Evolutionary conservation across 2,329 filamentous ascomycete species (phyloP).

Genomic region (Endothia cerciana): DNA sequence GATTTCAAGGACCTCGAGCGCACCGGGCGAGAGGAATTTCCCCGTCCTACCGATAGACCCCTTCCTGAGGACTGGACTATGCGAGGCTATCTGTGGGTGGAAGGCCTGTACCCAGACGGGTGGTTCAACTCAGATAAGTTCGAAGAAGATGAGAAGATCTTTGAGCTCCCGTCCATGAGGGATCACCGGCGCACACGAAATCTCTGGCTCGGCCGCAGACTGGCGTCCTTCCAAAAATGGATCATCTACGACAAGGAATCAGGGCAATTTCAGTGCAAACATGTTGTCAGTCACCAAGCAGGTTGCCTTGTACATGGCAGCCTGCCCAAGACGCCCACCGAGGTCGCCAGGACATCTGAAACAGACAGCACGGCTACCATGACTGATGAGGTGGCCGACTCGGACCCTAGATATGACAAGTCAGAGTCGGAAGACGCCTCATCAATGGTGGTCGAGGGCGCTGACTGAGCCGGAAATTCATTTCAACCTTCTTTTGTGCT

Average conservation of each 20-base stretch:
- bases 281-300: slow-evolving; percentile 40
- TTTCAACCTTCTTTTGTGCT: too few species aligned
- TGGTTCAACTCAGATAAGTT: slow-evolving; percentile 64
- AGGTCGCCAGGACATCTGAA: too few species aligned
- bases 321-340: too few species aligned
- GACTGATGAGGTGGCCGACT: background rate
- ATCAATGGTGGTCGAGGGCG: background rate
- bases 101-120: slow-evolving; percentile 59
- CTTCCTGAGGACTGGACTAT: slow-evolving; percentile 72
- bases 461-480: background rate
- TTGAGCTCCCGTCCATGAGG: slow-evolving; percentile 63
- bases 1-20: slow-evolving; percentile 37
- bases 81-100: slow-evolving; percentile 64
- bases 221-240: slow-evolving; percentile 49
- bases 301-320: background rate
- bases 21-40: slow-evolving; percentile 51
- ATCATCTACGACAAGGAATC: slow-evolving; percentile 46
- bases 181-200: slow-evolving; percentile 62
- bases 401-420: background rate
- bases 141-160: slow-evolving; percentile 69
- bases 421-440: background rate
- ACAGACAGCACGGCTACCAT: background rate
- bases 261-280: slow-evolving; percentile 45
- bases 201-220: slow-evolving; percentile 57
- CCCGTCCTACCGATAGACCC: slow-evolving; percentile 53